These are phyloP conservation scores for Alternaria infectoria DNA, from an alignment of 2,329 filamentous ascomycete genomes.

Conservation along the genomic window DNA sequence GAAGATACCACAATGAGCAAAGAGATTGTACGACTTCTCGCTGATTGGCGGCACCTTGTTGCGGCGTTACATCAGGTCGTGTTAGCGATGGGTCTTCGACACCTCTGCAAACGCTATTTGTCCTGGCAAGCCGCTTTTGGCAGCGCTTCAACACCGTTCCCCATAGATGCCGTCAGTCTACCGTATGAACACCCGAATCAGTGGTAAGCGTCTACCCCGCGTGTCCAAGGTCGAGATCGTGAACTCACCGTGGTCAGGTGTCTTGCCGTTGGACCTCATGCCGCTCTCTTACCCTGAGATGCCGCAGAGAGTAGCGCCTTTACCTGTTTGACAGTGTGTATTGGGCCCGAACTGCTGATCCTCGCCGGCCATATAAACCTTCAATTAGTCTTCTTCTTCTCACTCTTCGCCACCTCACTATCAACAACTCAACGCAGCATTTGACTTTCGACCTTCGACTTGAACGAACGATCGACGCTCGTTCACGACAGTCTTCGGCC, in stretches of 20 bases:
- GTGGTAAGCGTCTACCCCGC: not conserved
- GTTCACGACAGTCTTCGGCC: not conserved
- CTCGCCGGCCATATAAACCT: not conserved
- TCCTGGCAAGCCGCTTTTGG: not conserved
- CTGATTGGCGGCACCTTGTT: not conserved
- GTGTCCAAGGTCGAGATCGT: not conserved
- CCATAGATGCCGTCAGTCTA: not conserved
- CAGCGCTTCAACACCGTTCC: not conserved
- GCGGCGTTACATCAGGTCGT: no score
- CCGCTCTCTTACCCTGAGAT: not conserved
- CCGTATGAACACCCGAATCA: not conserved
- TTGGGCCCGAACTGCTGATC: not conserved
- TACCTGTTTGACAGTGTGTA: not conserved
- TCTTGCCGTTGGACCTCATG: not conserved
- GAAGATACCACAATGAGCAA: not conserved
- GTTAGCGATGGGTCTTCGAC: not conserved
- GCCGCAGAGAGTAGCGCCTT: not conserved
- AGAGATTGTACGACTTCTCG: not conserved
- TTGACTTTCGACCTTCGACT: not conserved
- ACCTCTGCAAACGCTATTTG: not conserved
- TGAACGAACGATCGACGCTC: not conserved
- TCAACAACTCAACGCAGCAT: not conserved
- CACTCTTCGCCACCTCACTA: not conserved
- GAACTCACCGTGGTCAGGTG: not conserved
- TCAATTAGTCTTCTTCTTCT: not conserved